Evolutionary conservation across 768 basidiomycete species (phyloP).

Genomic region (Glaciozyma antarctica): DNA sequence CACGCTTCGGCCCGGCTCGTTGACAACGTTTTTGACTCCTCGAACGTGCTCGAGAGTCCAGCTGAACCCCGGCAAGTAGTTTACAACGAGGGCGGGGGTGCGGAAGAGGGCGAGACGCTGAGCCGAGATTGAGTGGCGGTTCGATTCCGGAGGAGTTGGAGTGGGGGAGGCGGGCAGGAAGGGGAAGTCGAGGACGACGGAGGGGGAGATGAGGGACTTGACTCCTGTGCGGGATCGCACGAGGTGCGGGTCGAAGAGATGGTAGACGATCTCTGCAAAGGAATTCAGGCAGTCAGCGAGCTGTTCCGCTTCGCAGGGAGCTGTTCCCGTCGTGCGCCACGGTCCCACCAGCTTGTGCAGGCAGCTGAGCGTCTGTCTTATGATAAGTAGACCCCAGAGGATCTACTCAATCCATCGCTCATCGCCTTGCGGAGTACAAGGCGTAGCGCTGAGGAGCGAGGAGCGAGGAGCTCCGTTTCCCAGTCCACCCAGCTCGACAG

Average conservation of each 20-base stretch:
- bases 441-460: too few relatives aligned
- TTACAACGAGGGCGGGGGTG: not conserved
- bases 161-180: not conserved
- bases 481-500: too few relatives aligned
- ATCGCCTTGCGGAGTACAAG: too few relatives aligned
- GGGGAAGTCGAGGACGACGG: not conserved
- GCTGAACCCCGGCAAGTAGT: not conserved
- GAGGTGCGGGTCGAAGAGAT: slow-evolving; percentile 1
- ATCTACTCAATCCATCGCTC: too few relatives aligned
- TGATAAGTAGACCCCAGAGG: too few relatives aligned
- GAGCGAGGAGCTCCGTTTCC: too few relatives aligned
- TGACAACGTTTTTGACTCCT: not conserved
- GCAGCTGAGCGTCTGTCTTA: too few relatives aligned
- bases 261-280: not conserved
- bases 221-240: not conserved
- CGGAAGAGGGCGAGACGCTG: slow-evolving; percentile 6
- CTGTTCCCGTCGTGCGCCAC: too few relatives aligned
- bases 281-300: too few relatives aligned
- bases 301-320: too few relatives aligned
- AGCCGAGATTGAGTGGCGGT: not conserved
- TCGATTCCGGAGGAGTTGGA: not conserved
- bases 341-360: too few relatives aligned
- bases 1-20: not conserved
- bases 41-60: not conserved
- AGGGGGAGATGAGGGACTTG: not conserved